Conservation (phyloP, 257 asterid genomes). For the Solanum dulcamara region DNA sequence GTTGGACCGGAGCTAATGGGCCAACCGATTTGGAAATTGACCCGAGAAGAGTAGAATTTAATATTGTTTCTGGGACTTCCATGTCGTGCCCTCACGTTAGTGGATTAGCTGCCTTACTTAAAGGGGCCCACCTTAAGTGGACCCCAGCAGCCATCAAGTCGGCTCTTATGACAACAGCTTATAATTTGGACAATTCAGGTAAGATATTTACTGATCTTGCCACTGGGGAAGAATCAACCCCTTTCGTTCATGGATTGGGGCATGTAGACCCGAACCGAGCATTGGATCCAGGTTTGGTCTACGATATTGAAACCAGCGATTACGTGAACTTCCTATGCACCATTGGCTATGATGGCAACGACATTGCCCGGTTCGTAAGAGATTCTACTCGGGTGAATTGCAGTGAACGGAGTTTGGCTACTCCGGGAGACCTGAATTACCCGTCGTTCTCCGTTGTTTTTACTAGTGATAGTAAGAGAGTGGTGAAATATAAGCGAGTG, state of each 20-base stretch:
- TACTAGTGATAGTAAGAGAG: not conserved
- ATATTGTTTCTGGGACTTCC: slow-evolving; percentile 80
- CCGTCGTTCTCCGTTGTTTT: slow-evolving; percentile 82
- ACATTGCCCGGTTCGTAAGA: slow-evolving; percentile 33
- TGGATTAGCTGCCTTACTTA: slow-evolving; percentile 76
- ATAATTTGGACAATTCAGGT: slow-evolving; percentile 57
- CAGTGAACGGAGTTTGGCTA: slow-evolving; percentile 17
- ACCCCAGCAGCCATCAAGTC: slow-evolving; percentile 82
- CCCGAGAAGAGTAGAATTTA: slow-evolving; percentile 65
- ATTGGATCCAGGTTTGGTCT: slow-evolving; percentile 68
- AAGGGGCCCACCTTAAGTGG: slow-evolving; percentile 61
- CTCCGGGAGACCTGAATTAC: slow-evolving; percentile 75
- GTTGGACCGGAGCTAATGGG: slow-evolving; percentile 69
- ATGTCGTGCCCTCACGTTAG: slow-evolving; percentile 98
- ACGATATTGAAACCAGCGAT: slow-evolving; percentile 35
- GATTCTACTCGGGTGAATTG: slow-evolving; percentile 45
- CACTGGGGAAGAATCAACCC: slow-evolving; percentile 46
- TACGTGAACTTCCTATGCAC: slow-evolving; percentile 67
- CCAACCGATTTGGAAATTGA: slow-evolving; percentile 70
- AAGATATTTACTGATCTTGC: slow-evolving; percentile 60
- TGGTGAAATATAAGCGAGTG: slow-evolving; percentile 53
- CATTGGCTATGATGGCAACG: slow-evolving; percentile 39
- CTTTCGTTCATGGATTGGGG: slow-evolving; percentile 70
- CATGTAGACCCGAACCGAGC: slow-evolving; percentile 88
- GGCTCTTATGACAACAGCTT: slow-evolving; percentile 77